Evolutionary conservation across 345 rosid genomes (phyloP).

Genomic region (Linum tenue): DNA sequence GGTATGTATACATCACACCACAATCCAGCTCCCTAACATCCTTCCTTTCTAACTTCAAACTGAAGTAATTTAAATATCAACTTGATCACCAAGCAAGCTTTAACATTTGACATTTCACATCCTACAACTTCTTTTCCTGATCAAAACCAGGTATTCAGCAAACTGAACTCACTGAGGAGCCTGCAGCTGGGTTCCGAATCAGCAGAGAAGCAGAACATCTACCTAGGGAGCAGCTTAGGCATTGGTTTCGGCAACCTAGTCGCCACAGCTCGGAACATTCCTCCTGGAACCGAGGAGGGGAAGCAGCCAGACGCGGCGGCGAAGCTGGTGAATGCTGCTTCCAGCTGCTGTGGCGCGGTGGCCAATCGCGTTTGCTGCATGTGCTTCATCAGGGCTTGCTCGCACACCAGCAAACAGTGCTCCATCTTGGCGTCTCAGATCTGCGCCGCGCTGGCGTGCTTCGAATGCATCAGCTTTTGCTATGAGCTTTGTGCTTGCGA

Average conservation of each 20-base stretch:
- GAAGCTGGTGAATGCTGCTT: constrained; percentile 16
- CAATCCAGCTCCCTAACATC: no score
- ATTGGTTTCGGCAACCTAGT: constrained; percentile 20
- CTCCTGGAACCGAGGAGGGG: constrained; percentile 19
- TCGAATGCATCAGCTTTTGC: constrained; percentile 22
- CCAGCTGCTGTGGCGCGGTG: constrained; percentile 18
- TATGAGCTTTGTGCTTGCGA: constrained; percentile 18
- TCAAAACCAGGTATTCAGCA: constrained; percentile 18
- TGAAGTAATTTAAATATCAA: no score
- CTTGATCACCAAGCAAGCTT: no score
- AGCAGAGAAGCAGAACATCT: background rate
- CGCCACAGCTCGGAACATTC: constrained; percentile 16
- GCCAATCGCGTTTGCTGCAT: constrained; percentile 19
- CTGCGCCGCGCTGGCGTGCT: constrained; percentile 27
- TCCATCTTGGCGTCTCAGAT: constrained; percentile 15
- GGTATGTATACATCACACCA: constrained; percentile 5
- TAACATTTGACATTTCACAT: no score
- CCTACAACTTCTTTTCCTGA: no score
- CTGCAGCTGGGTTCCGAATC: background rate
- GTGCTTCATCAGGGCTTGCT: constrained; percentile 24
- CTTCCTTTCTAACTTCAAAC: no score
- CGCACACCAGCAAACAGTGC: constrained; percentile 18
- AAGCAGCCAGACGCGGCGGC: constrained; percentile 18
- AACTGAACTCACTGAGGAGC: constrained; percentile 8
- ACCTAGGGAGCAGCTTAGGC: constrained; percentile 14